phyloP scores from a whole-genome alignment of 2,329 filamentous ascomycete genomes.

The Sphaerulina populicola region DNA sequence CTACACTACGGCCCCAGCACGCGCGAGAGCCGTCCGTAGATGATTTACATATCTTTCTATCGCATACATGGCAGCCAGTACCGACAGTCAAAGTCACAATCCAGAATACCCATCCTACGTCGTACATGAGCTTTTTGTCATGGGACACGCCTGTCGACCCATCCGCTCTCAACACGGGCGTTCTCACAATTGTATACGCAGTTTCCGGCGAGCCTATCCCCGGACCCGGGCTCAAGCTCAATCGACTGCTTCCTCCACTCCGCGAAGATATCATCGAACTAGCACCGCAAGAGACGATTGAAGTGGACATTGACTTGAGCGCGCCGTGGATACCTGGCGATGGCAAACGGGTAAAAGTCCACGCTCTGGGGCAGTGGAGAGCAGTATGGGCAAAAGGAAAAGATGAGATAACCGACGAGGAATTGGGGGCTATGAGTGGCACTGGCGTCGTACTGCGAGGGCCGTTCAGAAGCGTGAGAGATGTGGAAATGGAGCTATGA shows the following conservation, averaged over 20 bases:
- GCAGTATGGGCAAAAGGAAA: conserved; percentile 30
- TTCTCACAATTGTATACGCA: conserved; percentile 31
- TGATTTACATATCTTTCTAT: conserved; percentile 6
- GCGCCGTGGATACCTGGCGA: conserved; percentile 34
- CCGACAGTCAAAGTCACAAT: conserved; percentile 31
- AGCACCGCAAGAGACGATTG: conserved; percentile 29
- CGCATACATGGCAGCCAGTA: conserved; percentile 1
- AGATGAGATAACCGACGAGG: conserved; percentile 13
- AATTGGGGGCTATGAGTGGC: conserved; percentile 19
- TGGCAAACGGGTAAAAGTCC: conserved; percentile 34
- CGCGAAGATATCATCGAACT: conserved; percentile 33
- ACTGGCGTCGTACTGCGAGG: conserved; percentile 7
- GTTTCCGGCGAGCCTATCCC: conserved; percentile 27
- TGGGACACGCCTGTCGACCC: conserved; percentile 38
- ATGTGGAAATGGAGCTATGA: conserved; percentile 12
- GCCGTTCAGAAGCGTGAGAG: conserved; percentile 11
- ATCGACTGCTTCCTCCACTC: conserved; percentile 33
- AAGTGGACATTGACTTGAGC: conserved; percentile 33
- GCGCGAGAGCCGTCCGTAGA: conserved; percentile 1
- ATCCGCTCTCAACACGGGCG: conserved; percentile 33
- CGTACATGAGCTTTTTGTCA: conserved; percentile 34
- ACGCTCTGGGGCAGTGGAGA: conserved; percentile 31
- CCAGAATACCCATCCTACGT: conserved; percentile 31
- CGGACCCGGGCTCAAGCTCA: conserved; percentile 31
- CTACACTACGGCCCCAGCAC: background rate